Evolutionary conservation across 768 basidiomycete species (phyloP).

Genomic region (Favolaschia claudopus): DNA sequence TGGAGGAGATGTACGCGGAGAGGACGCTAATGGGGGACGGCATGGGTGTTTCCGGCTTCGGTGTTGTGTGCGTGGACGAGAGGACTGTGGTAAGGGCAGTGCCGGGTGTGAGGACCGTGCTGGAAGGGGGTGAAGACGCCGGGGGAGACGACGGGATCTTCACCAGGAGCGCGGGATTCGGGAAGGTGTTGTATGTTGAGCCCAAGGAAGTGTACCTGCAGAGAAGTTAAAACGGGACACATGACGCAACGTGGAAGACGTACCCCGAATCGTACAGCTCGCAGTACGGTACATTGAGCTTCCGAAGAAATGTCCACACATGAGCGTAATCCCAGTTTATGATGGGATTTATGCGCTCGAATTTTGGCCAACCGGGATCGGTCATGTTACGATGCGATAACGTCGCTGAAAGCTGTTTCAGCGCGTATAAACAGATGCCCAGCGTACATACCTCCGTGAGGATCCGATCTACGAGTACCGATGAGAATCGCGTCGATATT

Average conservation of each 20-base stretch:
- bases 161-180: constrained; percentile 83
- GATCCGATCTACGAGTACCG: constrained; percentile 89
- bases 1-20: constrained; percentile 26
- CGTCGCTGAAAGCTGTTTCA: constrained; percentile 53
- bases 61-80: constrained; percentile 30
- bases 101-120: constrained; percentile 36
- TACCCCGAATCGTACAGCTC: constrained; percentile 90
- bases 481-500: constrained; percentile 84
- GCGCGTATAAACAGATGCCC: not conserved
- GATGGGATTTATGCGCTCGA: constrained; percentile 93
- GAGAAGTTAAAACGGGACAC: not conserved
- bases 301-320: constrained; percentile 87
- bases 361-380: constrained; percentile 88
- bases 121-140: constrained; percentile 25
- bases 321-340: constrained; percentile 94
- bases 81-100: constrained; percentile 39
- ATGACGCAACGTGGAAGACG: constrained; percentile 32
- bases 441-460: constrained; percentile 82
- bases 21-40: constrained; percentile 27
- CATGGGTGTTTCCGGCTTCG: constrained; percentile 14
- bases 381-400: constrained; percentile 80
- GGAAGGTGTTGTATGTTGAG: constrained; percentile 93
- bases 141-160: constrained; percentile 24
- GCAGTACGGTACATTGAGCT: constrained; percentile 85
- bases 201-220: constrained; percentile 96